These are phyloP conservation scores for Apiospora malaysiana DNA, from an alignment of 2,329 filamentous ascomycete species.

Conservation along the genomic window DNA sequence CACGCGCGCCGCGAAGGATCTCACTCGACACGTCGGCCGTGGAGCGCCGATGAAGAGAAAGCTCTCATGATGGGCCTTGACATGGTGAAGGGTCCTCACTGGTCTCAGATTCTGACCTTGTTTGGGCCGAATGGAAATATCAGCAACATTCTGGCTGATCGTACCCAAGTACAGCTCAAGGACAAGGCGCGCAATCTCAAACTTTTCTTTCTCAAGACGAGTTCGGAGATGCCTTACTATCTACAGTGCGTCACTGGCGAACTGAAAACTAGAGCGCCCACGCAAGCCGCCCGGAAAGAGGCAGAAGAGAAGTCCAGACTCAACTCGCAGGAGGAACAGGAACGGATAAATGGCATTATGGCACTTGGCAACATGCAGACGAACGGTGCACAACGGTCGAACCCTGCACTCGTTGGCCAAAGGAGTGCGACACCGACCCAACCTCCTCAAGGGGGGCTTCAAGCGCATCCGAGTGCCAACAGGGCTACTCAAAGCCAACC, in stretches of 20 bases:
- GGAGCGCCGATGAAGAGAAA: constrained; percentile 89
- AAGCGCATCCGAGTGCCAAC: constrained; percentile 3
- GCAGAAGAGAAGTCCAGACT: constrained; percentile 67
- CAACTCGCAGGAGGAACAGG: constrained; percentile 65
- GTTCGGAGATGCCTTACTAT: constrained; percentile 88
- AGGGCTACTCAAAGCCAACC: constrained; percentile 17
- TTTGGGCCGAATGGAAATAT: constrained; percentile 82
- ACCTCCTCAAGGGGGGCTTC: not conserved
- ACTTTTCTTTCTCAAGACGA: constrained; percentile 89
- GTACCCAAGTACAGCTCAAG: constrained; percentile 90
- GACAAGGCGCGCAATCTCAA: constrained; percentile 92
- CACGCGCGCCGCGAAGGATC: constrained; percentile 62
- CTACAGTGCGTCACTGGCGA: constrained; percentile 88
- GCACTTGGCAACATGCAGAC: constrained; percentile 59
- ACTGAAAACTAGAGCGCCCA: constrained; percentile 82
- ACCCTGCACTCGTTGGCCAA: constrained; percentile 28
- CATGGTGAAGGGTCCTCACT: constrained; percentile 87
- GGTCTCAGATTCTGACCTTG: constrained; percentile 87
- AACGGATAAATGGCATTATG: constrained; percentile 65
- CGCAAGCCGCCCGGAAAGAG: constrained; percentile 72
- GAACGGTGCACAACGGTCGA: constrained; percentile 37
- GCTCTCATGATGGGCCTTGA: constrained; percentile 88
- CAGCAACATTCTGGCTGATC: constrained; percentile 83
- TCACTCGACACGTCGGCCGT: constrained; percentile 74
- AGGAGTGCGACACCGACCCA: constrained; percentile 30